Percentiles rank a stretch among this genome's conserved stretches.
phyloP scores from a whole-genome alignment of 805 yeast genomes.

The Torulaspora microellipsoides region DNA sequence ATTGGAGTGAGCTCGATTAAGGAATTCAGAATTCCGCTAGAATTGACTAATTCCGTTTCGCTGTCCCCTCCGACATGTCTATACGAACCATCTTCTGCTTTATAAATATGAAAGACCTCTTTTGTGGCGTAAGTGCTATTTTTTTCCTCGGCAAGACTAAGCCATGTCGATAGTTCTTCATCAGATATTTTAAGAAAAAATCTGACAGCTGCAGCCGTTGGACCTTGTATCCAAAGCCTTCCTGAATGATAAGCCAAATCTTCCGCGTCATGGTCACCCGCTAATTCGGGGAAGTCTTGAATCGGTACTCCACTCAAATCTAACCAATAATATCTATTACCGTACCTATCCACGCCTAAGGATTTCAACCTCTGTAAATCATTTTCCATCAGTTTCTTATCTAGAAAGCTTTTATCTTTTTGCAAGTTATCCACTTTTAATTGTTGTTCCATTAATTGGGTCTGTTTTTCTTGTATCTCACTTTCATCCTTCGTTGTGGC shows the following conservation, averaged over 20 bases:
- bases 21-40: conserved; percentile 16
- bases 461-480: conserved; percentile 12
- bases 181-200: conserved; percentile 32
- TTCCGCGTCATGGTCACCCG: conserved; percentile 41
- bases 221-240: conserved; percentile 88
- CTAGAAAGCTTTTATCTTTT: conserved; percentile 48
- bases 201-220: conserved; percentile 47
- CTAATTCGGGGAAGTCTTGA: conserved; percentile 36
- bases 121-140: conserved; percentile 27
- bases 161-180: conserved; percentile 32
- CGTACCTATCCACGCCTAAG: conserved; percentile 78
- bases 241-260: conserved; percentile 72
- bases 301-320: conserved; percentile 78
- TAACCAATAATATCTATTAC: conserved; percentile 93
- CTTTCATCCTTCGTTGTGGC: conserved; percentile 15
- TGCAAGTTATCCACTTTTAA: conserved; percentile 40
- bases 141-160: conserved; percentile 11
- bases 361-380: conserved; percentile 74
- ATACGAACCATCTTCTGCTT: conserved; percentile 21
- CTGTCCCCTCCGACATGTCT: conserved; percentile 12
- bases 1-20: conserved; percentile 24
- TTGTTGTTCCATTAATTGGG: conserved; percentile 26
- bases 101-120: conserved; percentile 22
- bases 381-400: conserved; percentile 56
- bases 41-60: conserved; percentile 19